These are phyloP conservation scores for Agaricales sp. DNA, from an alignment of 1,284 basidiomycete genomes.

Conservation along the genomic window DNA sequence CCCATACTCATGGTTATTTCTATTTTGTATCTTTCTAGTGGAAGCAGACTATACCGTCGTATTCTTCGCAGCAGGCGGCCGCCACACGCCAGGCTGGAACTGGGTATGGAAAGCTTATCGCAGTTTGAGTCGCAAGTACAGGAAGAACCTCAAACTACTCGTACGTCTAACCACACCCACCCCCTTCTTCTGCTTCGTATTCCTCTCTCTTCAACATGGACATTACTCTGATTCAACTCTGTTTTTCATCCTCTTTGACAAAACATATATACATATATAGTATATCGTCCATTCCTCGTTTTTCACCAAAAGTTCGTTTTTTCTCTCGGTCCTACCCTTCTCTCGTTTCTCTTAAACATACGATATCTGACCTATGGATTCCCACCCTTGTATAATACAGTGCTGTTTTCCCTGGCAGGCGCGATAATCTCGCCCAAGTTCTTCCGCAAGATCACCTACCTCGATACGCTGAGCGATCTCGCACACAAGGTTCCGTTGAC, in stretches of 20 bases:
- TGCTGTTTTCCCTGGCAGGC: constrained; percentile 78
- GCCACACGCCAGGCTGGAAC: constrained; percentile 71
- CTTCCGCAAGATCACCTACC: constrained; percentile 71
- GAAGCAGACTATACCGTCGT: constrained; percentile 83
- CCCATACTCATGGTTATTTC: background rate
- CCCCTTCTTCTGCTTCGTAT: background rate
- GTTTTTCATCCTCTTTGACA: constrained; percentile 3
- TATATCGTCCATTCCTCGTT: constrained; percentile 36
- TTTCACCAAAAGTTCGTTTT: constrained; percentile 68
- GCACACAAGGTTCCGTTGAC: constrained; percentile 69
- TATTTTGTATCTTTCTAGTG: constrained; percentile 29
- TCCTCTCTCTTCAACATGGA: constrained; percentile 5
- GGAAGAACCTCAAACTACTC: constrained; percentile 79
- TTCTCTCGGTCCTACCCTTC: constrained; percentile 5
- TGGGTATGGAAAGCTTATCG: constrained; percentile 88
- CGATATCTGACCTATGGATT: background rate
- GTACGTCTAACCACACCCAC: constrained; percentile 30
- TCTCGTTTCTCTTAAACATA: background rate
- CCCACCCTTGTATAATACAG: too few species aligned
- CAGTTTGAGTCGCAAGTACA: constrained; percentile 70
- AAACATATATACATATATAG: too few species aligned
- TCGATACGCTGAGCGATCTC: constrained; percentile 65
- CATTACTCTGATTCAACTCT: constrained; percentile 4
- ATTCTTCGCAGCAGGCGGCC: constrained; percentile 76
- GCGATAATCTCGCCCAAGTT: constrained; percentile 86